Conservation (phyloP, 331 rosid species). For the Prunus yedoensis region DNA sequence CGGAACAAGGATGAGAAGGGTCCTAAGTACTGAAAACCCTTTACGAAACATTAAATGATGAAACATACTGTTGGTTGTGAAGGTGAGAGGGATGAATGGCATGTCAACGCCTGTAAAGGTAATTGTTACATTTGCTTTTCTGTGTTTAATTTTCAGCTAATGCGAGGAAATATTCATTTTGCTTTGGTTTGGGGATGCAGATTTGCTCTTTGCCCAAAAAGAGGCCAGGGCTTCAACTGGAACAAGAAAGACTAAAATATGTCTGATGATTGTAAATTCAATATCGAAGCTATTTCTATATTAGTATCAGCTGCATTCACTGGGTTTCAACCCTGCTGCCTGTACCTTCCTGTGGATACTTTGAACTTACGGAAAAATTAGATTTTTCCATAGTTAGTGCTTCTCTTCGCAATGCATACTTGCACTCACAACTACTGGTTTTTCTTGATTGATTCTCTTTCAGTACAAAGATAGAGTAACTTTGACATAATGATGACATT, state of each 20-base stretch:
- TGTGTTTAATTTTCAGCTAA: slow-evolving; percentile 11
- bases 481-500: neutral
- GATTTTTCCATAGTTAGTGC: slow-evolving; percentile 7
- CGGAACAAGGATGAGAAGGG: too few relatives aligned
- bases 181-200: slow-evolving; percentile 47
- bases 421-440: neutral
- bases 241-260: slow-evolving; percentile 25
- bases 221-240: slow-evolving; percentile 27
- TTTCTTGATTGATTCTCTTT: neutral
- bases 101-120: too few relatives aligned
- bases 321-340: slow-evolving; percentile 21
- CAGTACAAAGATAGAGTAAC: neutral
- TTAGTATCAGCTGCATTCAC: slow-evolving; percentile 19
- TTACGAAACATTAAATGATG: too few relatives aligned
- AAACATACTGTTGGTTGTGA: too few relatives aligned
- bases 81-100: too few relatives aligned
- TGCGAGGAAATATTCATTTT: slow-evolving; percentile 27
- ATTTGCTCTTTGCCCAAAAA: slow-evolving; percentile 30
- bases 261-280: slow-evolving; percentile 23
- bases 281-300: slow-evolving; percentile 8
- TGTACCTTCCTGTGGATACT: slow-evolving; percentile 7
- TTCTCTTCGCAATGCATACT: slow-evolving; percentile 22
- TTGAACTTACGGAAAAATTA: slow-evolving; percentile 16
- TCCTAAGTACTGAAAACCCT: too few relatives aligned
- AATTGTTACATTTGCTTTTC: slow-evolving; percentile 1